Evolutionary conservation across 2,329 filamentous ascomycete species (phyloP), one percentile per base, ranked within the genome.

Genomic region (Colletotrichum simmondsii): DNA sequence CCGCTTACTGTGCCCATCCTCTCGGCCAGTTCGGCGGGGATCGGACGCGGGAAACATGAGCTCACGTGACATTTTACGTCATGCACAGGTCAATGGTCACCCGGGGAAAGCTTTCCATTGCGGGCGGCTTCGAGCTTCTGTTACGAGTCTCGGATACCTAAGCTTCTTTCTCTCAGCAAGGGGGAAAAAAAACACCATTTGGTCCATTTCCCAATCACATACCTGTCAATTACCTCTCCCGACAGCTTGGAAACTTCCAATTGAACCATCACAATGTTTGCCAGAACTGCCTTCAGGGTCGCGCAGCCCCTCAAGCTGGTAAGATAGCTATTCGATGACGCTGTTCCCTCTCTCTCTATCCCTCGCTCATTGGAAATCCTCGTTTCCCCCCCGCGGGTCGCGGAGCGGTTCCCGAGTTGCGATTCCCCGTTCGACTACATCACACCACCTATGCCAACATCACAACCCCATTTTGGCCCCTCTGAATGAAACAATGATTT

Each of bases 271-370:
- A 67, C 54, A 76, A 93, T 94, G 91, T 92, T 94, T 80, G 87
- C 92, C 74, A 87, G 92, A 86, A 87, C 91, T 78, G 85, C 87
- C 75, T 87, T 93, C 80, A 89, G 92, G 80, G 88, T 87, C 77
- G 88, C 88, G 66, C 90, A 91, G 84, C 91, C 92, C 76, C 82
- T 93, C 76, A 90, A 87, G 82, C 89, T 89, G 85, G 92, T 94
- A 85, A 80, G 89, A 5, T 49, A 57, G 46, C 28, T 62, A 12
- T 78, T 8, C 30, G 42, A 46, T 46, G 19, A 49, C 42, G 42
- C 42, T 19, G 42, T 69, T 46, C 6, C 16, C 37, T 53, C 52
- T 52, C 59, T 60, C 54, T 35, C 24, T 16, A 11, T 64, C n/a
- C 12, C 2, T 46, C 14, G 24, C 24, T 65, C 10, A 52, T 52